Conservation (phyloP, 2,329 filamentous ascomycete genomes). For the Sordariomycetes sp. region DNA sequence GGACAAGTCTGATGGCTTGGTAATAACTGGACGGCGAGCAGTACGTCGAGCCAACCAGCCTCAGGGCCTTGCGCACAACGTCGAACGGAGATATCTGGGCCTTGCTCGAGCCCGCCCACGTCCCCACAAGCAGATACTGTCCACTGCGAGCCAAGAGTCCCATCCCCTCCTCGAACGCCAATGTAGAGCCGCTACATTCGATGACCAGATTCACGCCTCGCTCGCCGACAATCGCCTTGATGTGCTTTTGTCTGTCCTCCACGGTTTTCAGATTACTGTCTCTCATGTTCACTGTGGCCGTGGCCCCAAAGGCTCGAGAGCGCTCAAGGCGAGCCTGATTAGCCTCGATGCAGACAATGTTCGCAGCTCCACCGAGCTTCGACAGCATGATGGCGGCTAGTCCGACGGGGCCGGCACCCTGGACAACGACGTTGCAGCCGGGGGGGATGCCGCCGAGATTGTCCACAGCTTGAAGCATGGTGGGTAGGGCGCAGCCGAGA, state of each 20-base stretch:
- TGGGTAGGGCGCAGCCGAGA: slow-evolving; percentile 1
- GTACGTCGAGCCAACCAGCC: slow-evolving; percentile 1
- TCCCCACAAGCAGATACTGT: slow-evolving; percentile 1
- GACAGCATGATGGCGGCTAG: slow-evolving; percentile 2
- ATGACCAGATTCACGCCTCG: not conserved
- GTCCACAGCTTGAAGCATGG: slow-evolving; percentile 1
- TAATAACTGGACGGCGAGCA: not conserved
- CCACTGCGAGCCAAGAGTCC: not conserved
- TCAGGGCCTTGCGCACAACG: not conserved
- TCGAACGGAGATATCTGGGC: slow-evolving; percentile 1
- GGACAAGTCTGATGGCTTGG: not conserved
- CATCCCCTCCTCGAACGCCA: slow-evolving; percentile 1
- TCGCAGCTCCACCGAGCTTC: not conserved
- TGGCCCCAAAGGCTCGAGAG: not conserved
- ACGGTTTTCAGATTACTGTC: not conserved
- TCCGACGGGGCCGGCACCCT: slow-evolving; percentile 2
- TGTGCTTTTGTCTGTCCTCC: not conserved
- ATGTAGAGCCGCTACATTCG: not conserved
- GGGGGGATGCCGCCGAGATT: not conserved
- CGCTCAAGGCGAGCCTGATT: not conserved
- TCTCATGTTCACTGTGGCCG: not conserved
- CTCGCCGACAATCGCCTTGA: not conserved
- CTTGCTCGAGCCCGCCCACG: slow-evolving; percentile 1
- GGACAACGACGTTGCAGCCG: not conserved
- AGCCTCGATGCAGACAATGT: slow-evolving; percentile 1